Base-by-base conservation (phyloP, 352 stramenopile species). In the Thalassiosira oceanica region DNA sequence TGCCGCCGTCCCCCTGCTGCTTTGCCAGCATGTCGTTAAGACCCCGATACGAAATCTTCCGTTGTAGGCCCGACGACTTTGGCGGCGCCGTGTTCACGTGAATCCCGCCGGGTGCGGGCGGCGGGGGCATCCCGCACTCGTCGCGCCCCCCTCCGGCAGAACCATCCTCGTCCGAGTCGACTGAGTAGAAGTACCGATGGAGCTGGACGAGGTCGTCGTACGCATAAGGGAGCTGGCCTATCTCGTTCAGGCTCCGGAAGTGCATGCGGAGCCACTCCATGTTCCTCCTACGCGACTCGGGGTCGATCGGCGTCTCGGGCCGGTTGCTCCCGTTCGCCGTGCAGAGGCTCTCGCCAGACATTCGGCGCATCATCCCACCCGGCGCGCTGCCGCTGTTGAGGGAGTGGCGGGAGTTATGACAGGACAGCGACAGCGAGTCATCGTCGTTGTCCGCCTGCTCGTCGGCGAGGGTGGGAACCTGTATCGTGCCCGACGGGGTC, bases 171-270 rank as follows among this genome's bases (percentile, higher is more conserved):
- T 84, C 81, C 8, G 65, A 58, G 16, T 72, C 54, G 27, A 24
- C 50, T 29, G 79, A 87, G 44, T 86, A 87, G 56, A 86, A 90
- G 42, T 88, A 84, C 46, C 81, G 70, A 57, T 90, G 69, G 15
- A 90, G 53, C 45, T 86, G 74, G 49, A 80, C 65, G 24, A 90
- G 51, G 67, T 90, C 83, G 13, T 66, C 74, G 43, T 87, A 72
- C 21, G 78, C 75, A 45, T 85, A 90, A 13, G 76, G 62, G 18
- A 88, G 51, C 43, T 79, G 69, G 2, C 54, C 71, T 33, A 90
- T 66, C 35, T 87, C 79, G 31, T 67, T 69, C 23, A 90, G 43
- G 18, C 73, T 74, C 45, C 71, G 54, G 44, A 78, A 76, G 49
- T 90, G 83, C 15, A 50, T 43, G 28, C 79, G 55, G 11, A 90